Conservation (phyloP, 2,329 filamentous ascomycete species). For the Apiospora rasikravindrae region DNA sequence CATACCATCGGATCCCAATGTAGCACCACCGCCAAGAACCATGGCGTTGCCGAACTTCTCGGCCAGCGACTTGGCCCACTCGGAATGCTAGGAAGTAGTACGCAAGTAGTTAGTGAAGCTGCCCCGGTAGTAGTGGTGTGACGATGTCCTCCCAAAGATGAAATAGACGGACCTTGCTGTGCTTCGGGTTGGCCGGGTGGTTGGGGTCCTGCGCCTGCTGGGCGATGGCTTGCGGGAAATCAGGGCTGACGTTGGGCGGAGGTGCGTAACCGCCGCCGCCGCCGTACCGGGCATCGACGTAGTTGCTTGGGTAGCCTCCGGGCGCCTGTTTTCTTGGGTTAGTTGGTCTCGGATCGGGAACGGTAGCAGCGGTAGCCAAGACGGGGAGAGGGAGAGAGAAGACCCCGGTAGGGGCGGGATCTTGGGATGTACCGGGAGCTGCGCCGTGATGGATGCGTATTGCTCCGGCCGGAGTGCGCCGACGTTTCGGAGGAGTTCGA, state of each 20-base stretch:
- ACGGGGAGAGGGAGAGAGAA: background rate
- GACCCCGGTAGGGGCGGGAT: no score
- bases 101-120: background rate
- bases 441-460: slow-evolving; percentile 11
- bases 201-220: slow-evolving; percentile 17
- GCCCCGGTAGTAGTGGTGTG: background rate
- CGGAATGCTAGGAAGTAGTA: background rate
- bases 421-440: slow-evolving; percentile 4
- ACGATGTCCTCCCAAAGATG: background rate
- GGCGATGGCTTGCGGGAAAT: slow-evolving; percentile 14
- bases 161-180: background rate
- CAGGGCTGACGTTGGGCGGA: background rate
- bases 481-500: slow-evolving; percentile 4
- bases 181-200: slow-evolving; percentile 17
- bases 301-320: background rate
- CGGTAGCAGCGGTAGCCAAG: background rate
- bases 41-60: slow-evolving; percentile 17
- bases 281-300: slow-evolving; percentile 14
- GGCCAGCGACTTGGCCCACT: slow-evolving; percentile 14
- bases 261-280: background rate
- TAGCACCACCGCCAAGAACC: slow-evolving; percentile 7
- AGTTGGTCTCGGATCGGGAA: background rate
- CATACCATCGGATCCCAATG: background rate
- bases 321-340: background rate
- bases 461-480: slow-evolving; percentile 16